Evolutionary conservation across 306 rosid species (phyloP).

Genomic region (Ziziphus jujuba): DNA sequence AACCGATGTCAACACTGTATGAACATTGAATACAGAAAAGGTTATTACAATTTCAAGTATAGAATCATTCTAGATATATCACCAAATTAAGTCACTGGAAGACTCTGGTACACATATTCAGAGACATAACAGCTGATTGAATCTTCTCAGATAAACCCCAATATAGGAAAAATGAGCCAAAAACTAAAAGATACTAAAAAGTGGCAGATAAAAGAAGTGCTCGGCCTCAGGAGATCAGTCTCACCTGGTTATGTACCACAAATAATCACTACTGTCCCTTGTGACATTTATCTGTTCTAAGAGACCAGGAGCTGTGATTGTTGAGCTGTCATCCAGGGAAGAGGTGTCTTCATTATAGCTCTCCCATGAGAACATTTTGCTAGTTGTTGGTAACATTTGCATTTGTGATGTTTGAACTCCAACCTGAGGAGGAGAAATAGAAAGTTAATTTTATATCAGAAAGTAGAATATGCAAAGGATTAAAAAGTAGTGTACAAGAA

Average conservation of each 20-base stretch:
- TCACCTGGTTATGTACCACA: conserved; percentile 95
- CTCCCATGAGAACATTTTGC: conserved; percentile 76
- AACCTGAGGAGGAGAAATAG: conserved; percentile 48
- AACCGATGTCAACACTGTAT: conserved; percentile 59
- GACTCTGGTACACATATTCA: too few relatives aligned
- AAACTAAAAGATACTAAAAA: background rate
- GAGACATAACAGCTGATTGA: too few relatives aligned
- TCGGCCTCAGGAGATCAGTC: conserved; percentile 25
- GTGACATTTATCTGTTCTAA: conserved; percentile 96
- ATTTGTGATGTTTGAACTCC: conserved; percentile 98
- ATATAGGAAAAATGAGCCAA: too few relatives aligned
- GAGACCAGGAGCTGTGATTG: conserved; percentile 79
- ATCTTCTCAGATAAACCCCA: too few relatives aligned
- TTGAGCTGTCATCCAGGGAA: conserved; percentile 65
- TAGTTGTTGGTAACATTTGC: conserved; percentile 86
- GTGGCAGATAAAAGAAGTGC: background rate
- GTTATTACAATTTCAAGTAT: too few relatives aligned
- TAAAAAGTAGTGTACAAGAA: conserved; percentile 15
- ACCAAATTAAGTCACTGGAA: too few relatives aligned
- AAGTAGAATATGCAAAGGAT: conserved; percentile 9
- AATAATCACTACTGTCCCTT: conserved; percentile 86
- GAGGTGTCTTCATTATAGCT: conserved; percentile 77
- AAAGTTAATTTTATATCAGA: conserved; percentile 14
- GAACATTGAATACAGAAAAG: conserved; percentile 11
- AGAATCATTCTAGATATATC: too few relatives aligned